Base-by-base conservation (phyloP, 2,329 filamentous ascomycete species). In the Botryotinia globosa region DNA sequence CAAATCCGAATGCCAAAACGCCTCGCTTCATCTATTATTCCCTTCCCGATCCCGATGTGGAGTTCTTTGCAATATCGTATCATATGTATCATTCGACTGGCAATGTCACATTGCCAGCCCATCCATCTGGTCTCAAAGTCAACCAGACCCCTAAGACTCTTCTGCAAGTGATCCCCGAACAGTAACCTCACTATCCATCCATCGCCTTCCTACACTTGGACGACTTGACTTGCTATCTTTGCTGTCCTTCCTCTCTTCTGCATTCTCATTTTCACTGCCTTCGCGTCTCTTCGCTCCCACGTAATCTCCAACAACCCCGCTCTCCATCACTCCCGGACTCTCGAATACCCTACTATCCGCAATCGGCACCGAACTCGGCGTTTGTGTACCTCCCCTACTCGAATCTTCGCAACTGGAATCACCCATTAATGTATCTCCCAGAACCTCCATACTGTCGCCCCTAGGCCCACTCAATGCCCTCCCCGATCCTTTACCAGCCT, bases 241-340 rank as follows among this genome's bases (percentile, higher is more conserved):
- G 74, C 70, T 65, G 72, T 74, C 63, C 76, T 75, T 54, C 37
- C 69, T 74, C 73, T 73, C 42, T 74, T 61, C 44, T 48, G 61
- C 37, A 74, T 65, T 32, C 18, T 58, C 68, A 75, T 62, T 68
- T 73, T 72, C 16, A 69, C 65, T 72, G 29, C 22, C 63, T 20
- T 59, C 32, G 34, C 34, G 18, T 12, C 63, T 72, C 45, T 58
- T 67, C 32, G 48, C 37, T 10, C 34, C 12, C 62, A 48, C 48
- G n/a, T 48, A n/a, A 45, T 32, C 45, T 25, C 9, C 51, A 25
- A 7, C 25, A n/a, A 1, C 20, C 22, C 6, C 20, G 18, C 16
- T 54, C n/a, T 69, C 14, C 51, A 65, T 45, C 63, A 16, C 20
- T 9, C n/a, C 34, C 34, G 34, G 45, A 54, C 64, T 54, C 34